Percentiles rank a stretch among this genome's conserved stretches.
These are phyloP conservation scores for Albatrellus ellisii DNA, from an alignment of 768 basidiomycete species.

Conservation along the genomic window DNA sequence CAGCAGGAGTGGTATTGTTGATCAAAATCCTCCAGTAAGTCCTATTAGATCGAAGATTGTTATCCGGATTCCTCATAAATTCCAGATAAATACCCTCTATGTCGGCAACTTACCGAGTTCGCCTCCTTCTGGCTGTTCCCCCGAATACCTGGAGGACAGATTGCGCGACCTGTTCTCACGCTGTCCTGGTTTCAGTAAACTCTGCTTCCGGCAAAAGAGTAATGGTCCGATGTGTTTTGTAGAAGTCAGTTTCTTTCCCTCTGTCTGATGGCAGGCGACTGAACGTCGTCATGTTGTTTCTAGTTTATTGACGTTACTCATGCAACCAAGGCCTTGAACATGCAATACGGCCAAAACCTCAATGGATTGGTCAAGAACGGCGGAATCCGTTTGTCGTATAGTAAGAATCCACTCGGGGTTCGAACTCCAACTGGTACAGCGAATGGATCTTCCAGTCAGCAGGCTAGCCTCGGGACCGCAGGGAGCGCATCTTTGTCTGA, in stretches of 20 bases:
- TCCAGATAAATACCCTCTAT: constrained; percentile 91
- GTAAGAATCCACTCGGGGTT: constrained; percentile 95
- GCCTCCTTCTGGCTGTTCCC: constrained; percentile 59
- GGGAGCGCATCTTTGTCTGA: constrained; percentile 9
- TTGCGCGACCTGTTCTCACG: constrained; percentile 70
- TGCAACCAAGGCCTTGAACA: constrained; percentile 80
- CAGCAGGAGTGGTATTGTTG: constrained; percentile 30
- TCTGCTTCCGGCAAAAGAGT: constrained; percentile 92
- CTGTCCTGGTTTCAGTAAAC: constrained; percentile 77
- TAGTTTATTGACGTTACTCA: constrained; percentile 84
- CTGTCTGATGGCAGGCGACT: background rate
- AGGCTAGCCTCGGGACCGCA: constrained; percentile 12
- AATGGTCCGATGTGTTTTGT: constrained; percentile 99
- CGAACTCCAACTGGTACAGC: constrained; percentile 54
- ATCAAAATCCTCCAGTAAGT: constrained; percentile 88
- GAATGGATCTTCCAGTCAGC: constrained; percentile 14
- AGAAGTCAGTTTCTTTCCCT: constrained; percentile 40
- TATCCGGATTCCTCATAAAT: constrained; percentile 3
- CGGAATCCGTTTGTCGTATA: constrained; percentile 93
- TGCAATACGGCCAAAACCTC: constrained; percentile 85
- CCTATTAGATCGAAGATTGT: background rate
- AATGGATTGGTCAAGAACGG: constrained; percentile 87
- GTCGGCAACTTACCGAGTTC: constrained; percentile 94
- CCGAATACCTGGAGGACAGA: constrained; percentile 77
- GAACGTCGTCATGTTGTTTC: background rate